Evolutionary conservation across 2,329 filamentous ascomycete species (phyloP).

Genomic region (Dactylellina sp.): DNA sequence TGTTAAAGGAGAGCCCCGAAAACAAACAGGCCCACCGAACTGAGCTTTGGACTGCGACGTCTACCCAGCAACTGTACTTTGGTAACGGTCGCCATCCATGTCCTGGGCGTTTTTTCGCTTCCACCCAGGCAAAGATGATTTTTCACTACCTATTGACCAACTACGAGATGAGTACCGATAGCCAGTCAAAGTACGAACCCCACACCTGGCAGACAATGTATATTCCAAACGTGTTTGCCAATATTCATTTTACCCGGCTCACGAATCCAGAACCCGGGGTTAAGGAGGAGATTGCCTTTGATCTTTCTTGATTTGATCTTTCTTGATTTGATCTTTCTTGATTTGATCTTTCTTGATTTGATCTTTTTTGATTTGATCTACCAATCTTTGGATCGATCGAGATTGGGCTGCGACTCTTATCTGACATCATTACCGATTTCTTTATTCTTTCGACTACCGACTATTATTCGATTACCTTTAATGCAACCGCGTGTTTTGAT

Average conservation of each 20-base stretch:
- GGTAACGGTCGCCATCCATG: constrained; percentile 52
- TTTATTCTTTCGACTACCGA: no score
- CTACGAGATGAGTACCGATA: constrained; percentile 41
- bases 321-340: no score
- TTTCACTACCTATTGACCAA: constrained; percentile 51
- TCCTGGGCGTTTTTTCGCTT: constrained; percentile 56
- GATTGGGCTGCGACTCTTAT: no score
- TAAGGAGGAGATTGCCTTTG: constrained; percentile 48
- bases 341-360: no score
- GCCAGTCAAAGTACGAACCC: constrained; percentile 30
- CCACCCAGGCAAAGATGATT: constrained; percentile 48
- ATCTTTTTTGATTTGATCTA: no score
- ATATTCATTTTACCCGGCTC: constrained; percentile 44
- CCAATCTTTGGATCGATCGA: no score
- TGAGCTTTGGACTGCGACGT: constrained; percentile 54
- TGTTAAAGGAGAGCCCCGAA: constrained; percentile 32
- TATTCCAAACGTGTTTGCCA: constrained; percentile 44
- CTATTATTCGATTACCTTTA: no score
- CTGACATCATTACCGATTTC: no score
- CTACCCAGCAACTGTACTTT: constrained; percentile 51
- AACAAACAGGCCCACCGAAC: constrained; percentile 32
- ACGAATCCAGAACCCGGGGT: constrained; percentile 49
- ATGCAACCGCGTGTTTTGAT: no score
- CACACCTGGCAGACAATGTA: constrained; percentile 54
- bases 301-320: constrained; percentile 24